These are phyloP conservation scores for Candida verbasci DNA, from an alignment of 805 yeast genomes.

Conservation along the genomic window DNA sequence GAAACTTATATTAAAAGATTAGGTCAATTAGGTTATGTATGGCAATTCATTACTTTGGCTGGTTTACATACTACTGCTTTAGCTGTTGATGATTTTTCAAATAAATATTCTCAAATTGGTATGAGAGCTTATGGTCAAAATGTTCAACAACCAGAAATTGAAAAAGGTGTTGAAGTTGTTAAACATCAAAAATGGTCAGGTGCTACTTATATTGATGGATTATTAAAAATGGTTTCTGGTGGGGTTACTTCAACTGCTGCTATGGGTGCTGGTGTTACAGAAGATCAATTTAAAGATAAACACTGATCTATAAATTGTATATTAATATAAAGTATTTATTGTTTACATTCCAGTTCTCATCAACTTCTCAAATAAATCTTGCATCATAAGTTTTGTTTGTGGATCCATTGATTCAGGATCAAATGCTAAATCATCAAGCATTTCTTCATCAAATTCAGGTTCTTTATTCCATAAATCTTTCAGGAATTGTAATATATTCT, in stretches of 20 bases:
- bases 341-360: too few relatives aligned
- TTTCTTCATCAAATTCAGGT: too few relatives aligned
- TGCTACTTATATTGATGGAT: conserved; percentile 90
- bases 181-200: conserved; percentile 99
- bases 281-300: conserved; percentile 75
- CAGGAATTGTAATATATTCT: too few relatives aligned
- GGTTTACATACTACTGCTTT: conserved; percentile 95
- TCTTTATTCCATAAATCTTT: too few relatives aligned
- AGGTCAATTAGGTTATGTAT: conserved; percentile 84
- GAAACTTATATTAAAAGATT: conserved; percentile 85
- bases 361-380: too few relatives aligned
- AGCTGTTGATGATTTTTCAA: conserved; percentile 81
- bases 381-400: too few relatives aligned
- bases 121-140: conserved; percentile 93
- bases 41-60: conserved; percentile 97
- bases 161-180: conserved; percentile 86
- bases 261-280: conserved; percentile 98
- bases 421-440: too few relatives aligned
- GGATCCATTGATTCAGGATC: too few relatives aligned
- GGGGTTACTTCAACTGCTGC: conserved; percentile 96
- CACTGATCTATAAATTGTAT: conserved; percentile 3
- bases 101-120: conserved; percentile 73
- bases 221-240: conserved; percentile 86
- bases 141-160: conserved; percentile 85
- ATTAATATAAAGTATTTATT: too few relatives aligned